Evolutionary conservation across 2,329 filamentous ascomycete genomes (phyloP), one percentile per base, ranked within the genome.

Genomic region (Colletotrichum eleusines): DNA sequence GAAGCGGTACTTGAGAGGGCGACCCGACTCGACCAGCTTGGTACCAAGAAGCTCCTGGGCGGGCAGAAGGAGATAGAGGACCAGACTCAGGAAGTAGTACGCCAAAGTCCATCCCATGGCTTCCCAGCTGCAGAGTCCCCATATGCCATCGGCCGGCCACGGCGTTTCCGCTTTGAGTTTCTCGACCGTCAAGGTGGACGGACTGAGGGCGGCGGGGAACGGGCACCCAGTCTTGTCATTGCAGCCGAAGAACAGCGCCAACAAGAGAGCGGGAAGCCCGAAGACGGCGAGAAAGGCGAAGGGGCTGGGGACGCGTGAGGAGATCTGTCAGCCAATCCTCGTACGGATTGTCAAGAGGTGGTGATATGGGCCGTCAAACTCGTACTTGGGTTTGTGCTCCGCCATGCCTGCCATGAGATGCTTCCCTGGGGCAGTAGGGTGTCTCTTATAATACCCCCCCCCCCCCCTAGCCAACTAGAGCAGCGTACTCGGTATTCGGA

Each of bases 171-270:
- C 77, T 81, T 93, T 94, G 75, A 97, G 83, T 74, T 87, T 87
- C n/a, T 90, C 87, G 63, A 93, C 84, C 26, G 89, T 89, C 73
- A 96, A 82, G 4, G 87, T 90, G 46, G 86, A 88, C 8, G 91
- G 94, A 66, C 87, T 85, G 28, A 96, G 86, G 6, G 94, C 85
- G 0, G 91, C 92, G 2, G 94, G 93, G 0, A 92, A 90, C 58
- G 94, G 95, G 76, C 95, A 97, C 69, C 95, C 95, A 5, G 92
- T 90, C 64, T 94, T 84, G 78, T 97, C 94, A 80, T 97, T 97
- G 86, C 94, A 97, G 75, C 92, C 84, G 76, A 97, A 94, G 58
- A 90, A 88, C 75, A 94, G 90, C 67, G 89, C 80, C 79, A 94
- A 95, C 77, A 93, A 87, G 58, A 94, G 84, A 26, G 93, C 69